Evolutionary conservation across 129 eudicot species (phyloP), one percentile per base, ranked within the genome.

Genomic region (Flaveria brownii): DNA sequence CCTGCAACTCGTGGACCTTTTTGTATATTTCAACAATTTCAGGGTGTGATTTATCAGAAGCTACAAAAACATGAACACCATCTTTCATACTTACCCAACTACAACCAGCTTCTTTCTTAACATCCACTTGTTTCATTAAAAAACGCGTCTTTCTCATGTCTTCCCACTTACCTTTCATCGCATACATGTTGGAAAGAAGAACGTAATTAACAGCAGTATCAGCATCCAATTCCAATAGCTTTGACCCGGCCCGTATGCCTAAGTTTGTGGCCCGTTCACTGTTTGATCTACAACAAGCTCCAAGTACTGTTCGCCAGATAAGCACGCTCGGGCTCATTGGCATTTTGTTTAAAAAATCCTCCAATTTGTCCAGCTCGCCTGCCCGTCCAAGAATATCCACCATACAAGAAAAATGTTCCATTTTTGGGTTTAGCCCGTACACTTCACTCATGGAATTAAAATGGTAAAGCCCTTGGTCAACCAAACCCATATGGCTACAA

Each of bases 1-100:
- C 13, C 46, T 82, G 87, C 77, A 91, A 59, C 57, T 93, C 96
- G 55, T 36, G 77, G 11, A 90, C 88, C 83, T 88, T 91, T 61
- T 79, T 77, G 67, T 88, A 85, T 12, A 93, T 91, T 9, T 87
- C 86, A 71, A 81, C 85, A 39, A 64, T 85, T 20, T 87, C 91
- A 1, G 90, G 92, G 42, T 93, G 98, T 43, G 89, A 87, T 55
- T 84, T 88, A 54, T 93, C 97, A 14, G 97, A 91, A 49, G 97
- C 89, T 17, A 88, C 97, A 82, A 93, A 90, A 60, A 88, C 90
- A 84, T 93, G 98, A 47, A 93, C 84, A 22, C 97, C 98, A 30
- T 88, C 97, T 81, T 87, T 93, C 98, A 91, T 88, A 12, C 85
- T 82, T 26, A 91, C 98, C 98, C 98, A 93, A 83, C 98, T 93